These are phyloP conservation scores for Penicillium janthinellum DNA, from an alignment of 2,329 filamentous ascomycete species.

Conservation along the genomic window DNA sequence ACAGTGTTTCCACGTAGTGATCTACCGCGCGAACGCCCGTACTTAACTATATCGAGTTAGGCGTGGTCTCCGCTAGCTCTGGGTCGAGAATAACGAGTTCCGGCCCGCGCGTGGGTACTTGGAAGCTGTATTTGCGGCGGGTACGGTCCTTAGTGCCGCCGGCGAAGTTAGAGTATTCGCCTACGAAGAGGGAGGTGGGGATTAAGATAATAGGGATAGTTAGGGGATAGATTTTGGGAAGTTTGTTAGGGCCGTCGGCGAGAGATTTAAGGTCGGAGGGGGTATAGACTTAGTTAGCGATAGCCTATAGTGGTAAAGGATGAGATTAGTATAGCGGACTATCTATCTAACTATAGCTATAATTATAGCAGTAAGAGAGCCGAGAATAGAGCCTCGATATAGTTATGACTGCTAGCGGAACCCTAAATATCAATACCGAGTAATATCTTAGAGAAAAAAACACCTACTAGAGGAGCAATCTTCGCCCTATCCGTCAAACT, in stretches of 20 bases:
- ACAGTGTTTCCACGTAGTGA: slow-evolving; percentile 60
- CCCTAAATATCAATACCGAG: not conserved
- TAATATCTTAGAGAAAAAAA: not conserved
- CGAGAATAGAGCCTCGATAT: not conserved
- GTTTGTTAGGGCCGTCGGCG: slow-evolving; percentile 30
- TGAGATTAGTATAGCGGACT: slow-evolving; percentile 2
- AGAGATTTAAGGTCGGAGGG: slow-evolving; percentile 45
- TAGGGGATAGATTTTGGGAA: slow-evolving; percentile 26
- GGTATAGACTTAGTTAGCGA: slow-evolving; percentile 51
- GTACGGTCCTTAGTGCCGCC: slow-evolving; percentile 43
- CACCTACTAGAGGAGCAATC: slow-evolving; percentile 49
- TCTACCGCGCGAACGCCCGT: slow-evolving; percentile 61
- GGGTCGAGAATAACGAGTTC: slow-evolving; percentile 61
- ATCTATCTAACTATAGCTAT: not conserved
- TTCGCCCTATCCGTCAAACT: slow-evolving; percentile 61
- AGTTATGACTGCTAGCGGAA: not conserved
- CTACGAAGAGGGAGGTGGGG: slow-evolving; percentile 47
- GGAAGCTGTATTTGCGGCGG: slow-evolving; percentile 41
- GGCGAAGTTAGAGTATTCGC: slow-evolving; percentile 46
- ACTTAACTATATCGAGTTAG: slow-evolving; percentile 57
- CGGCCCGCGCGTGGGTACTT: slow-evolving; percentile 45
- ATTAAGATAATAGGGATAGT: slow-evolving; percentile 42
- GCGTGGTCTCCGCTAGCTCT: slow-evolving; percentile 54
- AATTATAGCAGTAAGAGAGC: not conserved
- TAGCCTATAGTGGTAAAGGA: slow-evolving; percentile 32